Conservation (phyloP, 345 rosid genomes). For the Pistacia vera region DNA sequence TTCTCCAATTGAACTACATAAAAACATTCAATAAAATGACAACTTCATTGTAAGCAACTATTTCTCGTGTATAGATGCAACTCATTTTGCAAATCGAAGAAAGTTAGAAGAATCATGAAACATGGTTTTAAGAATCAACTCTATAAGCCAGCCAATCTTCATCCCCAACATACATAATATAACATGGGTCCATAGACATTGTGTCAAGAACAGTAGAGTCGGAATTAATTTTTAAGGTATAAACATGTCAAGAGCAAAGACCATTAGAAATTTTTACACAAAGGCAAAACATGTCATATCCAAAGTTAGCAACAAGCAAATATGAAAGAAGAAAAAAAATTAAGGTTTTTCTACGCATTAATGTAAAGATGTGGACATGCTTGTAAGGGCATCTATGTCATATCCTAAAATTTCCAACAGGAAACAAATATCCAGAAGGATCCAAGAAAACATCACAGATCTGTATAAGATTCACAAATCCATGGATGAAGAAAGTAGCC, state of each 20-base stretch:
- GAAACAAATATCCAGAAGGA: background rate
- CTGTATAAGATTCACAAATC: background rate
- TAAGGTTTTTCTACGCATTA: background rate
- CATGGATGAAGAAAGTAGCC: conserved; percentile 15
- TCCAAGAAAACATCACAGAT: background rate
- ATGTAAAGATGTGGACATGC: background rate
- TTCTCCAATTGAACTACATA: conserved; percentile 68
- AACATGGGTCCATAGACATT: background rate
- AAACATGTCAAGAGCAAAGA: background rate
- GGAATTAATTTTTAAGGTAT: background rate
- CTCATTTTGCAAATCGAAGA: conserved; percentile 9
- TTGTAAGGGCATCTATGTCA: background rate
- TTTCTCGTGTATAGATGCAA: conserved; percentile 2
- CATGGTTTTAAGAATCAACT: background rate
- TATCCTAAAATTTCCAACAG: background rate
- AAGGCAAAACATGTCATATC: background rate
- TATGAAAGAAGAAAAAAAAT: background rate
- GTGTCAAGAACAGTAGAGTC: background rate
- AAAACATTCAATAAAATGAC: conserved; percentile 20
- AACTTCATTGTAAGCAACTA: conserved; percentile 10
- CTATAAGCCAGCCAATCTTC: background rate
- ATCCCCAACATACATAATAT: background rate
- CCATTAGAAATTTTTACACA: background rate
- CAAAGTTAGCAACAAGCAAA: background rate
- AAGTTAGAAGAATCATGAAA: background rate